These are phyloP conservation scores for Vicia faba DNA, from an alignment of 306 rosid genomes.

Conservation along the genomic window DNA sequence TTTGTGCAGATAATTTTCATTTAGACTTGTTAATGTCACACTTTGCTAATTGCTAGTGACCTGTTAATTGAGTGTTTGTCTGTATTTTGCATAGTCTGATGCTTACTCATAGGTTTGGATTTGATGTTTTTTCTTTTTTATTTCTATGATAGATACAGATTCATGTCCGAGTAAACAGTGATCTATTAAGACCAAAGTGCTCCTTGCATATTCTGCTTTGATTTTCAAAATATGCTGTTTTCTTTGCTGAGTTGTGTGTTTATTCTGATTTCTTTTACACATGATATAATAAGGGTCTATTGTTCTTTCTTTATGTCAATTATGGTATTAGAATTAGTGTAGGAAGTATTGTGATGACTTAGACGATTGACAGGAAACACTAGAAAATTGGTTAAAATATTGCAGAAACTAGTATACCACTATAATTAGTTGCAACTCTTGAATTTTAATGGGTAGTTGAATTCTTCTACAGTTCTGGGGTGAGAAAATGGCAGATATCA, in stretches of 20 bases:
- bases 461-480: background rate
- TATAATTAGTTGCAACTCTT: background rate
- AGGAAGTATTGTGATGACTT: background rate
- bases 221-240: background rate
- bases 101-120: background rate
- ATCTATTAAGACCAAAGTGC: background rate
- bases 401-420: background rate
- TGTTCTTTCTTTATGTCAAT: background rate
- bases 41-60: constrained; percentile 1
- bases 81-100: background rate
- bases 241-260: background rate
- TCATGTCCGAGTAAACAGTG: background rate
- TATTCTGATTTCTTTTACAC: background rate
- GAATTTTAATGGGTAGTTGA: background rate
- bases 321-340: background rate
- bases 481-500: constrained; percentile 52
- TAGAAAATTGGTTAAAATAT: background rate
- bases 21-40: background rate
- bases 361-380: background rate
- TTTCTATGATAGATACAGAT: background rate
- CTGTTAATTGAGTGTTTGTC: background rate
- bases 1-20: background rate
- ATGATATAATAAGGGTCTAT: background rate
- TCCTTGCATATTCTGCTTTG: background rate
- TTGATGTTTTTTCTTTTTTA: background rate